Conservation (phyloP, 768 basidiomycete genomes). For the Kwoniella pini region DNA sequence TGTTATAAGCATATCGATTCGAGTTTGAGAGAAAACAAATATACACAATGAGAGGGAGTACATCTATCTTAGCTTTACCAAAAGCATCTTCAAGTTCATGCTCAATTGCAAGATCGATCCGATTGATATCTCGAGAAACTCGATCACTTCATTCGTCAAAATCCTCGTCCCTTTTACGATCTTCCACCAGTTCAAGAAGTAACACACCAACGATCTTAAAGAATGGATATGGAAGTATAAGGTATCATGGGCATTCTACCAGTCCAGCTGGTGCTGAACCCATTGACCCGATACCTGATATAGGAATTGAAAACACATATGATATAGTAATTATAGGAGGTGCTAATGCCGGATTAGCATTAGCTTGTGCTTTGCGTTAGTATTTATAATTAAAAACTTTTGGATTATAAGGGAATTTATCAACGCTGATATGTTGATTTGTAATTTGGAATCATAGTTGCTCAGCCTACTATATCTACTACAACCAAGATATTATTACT, state of each 20-base stretch:
- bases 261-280: background rate
- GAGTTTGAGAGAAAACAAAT: too few species aligned
- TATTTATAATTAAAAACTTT: too few species aligned
- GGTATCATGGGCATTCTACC: background rate
- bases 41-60: too few species aligned
- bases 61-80: too few species aligned
- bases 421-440: background rate
- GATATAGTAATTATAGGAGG: constrained; percentile 95
- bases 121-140: too few species aligned
- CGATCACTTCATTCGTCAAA: too few species aligned
- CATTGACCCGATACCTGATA: constrained; percentile 16
- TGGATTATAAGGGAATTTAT: too few species aligned
- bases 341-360: constrained; percentile 84
- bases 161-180: too few species aligned
- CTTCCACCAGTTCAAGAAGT: background rate
- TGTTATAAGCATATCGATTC: too few species aligned
- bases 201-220: background rate
- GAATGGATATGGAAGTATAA: background rate
- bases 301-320: constrained; percentile 55
- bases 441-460: constrained; percentile 57
- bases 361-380: constrained; percentile 83
- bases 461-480: constrained; percentile 60
- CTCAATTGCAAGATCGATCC: too few species aligned
- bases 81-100: too few species aligned
- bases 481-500: constrained; percentile 70